Evolutionary conservation across 2,329 filamentous ascomycete species (phyloP), one percentile per base, ranked within the genome.

Genomic region (Diplodia sapinea): DNA sequence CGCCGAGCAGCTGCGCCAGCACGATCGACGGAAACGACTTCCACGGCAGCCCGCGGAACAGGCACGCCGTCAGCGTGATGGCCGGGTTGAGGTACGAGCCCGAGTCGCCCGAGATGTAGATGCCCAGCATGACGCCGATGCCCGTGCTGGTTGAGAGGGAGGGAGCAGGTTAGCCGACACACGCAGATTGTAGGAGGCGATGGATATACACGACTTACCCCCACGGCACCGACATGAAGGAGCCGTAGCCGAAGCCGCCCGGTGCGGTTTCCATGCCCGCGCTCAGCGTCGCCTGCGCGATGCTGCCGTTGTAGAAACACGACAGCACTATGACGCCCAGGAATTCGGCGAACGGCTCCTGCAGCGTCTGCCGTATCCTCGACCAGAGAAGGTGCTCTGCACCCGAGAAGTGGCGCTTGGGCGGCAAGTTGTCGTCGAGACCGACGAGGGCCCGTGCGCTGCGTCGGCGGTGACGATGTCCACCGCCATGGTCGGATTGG

Each of bases 11-110:
- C 74, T 92, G 90, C 0, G 89, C 86, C 1, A 88, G 66, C 47
- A 86, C 80, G 76, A 92, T 92, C n/a, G 89, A 77, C 1, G 89
- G 89, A 70, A 91, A 87, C 49, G 89, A 87, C 54, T 86, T 83
- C 87, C 89, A 91, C 6, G 90, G 88, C 33, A 91, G 84, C 65
- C 86, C 85, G 65, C 90, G 87, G 76, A 86, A 90, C 57, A 92
- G 77, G 73, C 89, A 91, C 77, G 88, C 90, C 69, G 86, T 84
- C 33, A 92, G 83, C 1, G 89, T 91, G 17, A 92, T 85, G n/a
- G 88, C 90, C 0, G 90, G 78, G 63, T 82, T 82, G 13, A 92
- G 81, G 73, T 91, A 89, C 1, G 86, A 88, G 8, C 89, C 89
- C 3, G 86, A 88, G 72, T 90, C 88, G 63, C 85, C 85, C 6